Percentiles rank a stretch among this genome's conserved stretches.
Conservation (phyloP, 176 grass and related monocot species). For the Eleusine coracana region DNA sequence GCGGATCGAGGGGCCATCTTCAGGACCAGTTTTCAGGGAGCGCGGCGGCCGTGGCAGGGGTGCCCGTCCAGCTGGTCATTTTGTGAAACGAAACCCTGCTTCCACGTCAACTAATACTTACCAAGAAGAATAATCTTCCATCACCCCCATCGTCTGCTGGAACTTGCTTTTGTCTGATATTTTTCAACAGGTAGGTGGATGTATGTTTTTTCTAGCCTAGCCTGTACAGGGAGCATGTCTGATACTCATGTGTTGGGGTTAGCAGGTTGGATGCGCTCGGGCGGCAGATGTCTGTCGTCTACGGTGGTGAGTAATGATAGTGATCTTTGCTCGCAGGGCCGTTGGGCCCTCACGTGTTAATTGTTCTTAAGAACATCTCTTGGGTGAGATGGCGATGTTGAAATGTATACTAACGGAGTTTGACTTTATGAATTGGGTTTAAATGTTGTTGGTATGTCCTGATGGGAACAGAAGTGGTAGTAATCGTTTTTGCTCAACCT, state of each 20-base stretch:
- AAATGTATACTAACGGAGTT: slow-evolving; percentile 54
- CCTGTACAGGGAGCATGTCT: slow-evolving; percentile 15
- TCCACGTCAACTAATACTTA: slow-evolving; percentile 23
- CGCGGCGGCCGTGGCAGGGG: slow-evolving; percentile 36
- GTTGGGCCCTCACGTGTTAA: slow-evolving; percentile 33
- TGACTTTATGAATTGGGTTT: slow-evolving; percentile 37
- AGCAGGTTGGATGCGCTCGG: slow-evolving; percentile 38
- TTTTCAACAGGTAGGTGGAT: slow-evolving; percentile 32
- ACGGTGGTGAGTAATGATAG: slow-evolving; percentile 23
- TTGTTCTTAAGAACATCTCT: slow-evolving; percentile 36
- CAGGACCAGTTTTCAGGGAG: slow-evolving; percentile 45
- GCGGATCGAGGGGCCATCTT: slow-evolving; percentile 9
- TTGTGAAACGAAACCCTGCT: slow-evolving; percentile 45
- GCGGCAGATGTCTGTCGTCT: not conserved
- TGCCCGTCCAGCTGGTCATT: slow-evolving; percentile 35
- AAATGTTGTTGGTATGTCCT: slow-evolving; percentile 34
- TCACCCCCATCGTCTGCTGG: not conserved
- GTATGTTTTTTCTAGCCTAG: not conserved
- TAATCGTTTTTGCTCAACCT: slow-evolving; percentile 4
- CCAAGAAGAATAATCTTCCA: slow-evolving; percentile 46
- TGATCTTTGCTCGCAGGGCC: slow-evolving; percentile 33
- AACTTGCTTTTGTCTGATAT: not conserved
- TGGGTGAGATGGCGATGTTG: slow-evolving; percentile 43
- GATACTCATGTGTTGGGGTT: slow-evolving; percentile 31
- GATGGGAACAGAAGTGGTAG: not conserved